Conservation (phyloP, 345 rosid genomes). For the Zanthoxylum bungeanum region DNA sequence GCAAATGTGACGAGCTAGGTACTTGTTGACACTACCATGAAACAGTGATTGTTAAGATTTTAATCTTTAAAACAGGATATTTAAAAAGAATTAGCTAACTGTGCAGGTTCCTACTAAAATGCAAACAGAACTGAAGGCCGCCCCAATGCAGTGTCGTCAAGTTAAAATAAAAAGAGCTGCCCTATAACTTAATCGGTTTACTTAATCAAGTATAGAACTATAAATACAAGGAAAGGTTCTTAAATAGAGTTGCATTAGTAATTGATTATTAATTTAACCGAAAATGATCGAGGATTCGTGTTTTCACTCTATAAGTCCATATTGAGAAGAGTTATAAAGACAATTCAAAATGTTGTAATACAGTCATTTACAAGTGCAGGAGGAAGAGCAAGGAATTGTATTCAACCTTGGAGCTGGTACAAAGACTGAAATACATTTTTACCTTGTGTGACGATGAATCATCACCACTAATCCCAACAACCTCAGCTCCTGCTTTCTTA, state of each 20-base stretch:
- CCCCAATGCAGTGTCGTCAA: background rate
- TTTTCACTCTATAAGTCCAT: background rate
- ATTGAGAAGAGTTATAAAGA: background rate
- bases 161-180: background rate
- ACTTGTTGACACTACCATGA: background rate
- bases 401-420: background rate
- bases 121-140: background rate
- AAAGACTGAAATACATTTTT: conserved; percentile 3
- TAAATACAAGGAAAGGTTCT: background rate
- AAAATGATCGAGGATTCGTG: background rate
- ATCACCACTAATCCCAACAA: conserved; percentile 88
- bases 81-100: background rate
- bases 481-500: conserved; percentile 96
- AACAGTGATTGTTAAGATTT: background rate
- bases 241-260: background rate
- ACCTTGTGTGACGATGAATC: conserved; percentile 91
- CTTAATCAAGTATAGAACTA: background rate
- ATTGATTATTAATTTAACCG: too few species aligned
- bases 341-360: background rate
- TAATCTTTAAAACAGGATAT: background rate
- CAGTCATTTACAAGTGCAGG: background rate
- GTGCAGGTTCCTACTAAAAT: background rate
- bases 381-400: background rate
- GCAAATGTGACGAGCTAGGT: background rate
- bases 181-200: background rate